phyloP scores from a whole-genome alignment of 371 early-diverging fungal genomes.

The Mucor mucedo region DNA sequence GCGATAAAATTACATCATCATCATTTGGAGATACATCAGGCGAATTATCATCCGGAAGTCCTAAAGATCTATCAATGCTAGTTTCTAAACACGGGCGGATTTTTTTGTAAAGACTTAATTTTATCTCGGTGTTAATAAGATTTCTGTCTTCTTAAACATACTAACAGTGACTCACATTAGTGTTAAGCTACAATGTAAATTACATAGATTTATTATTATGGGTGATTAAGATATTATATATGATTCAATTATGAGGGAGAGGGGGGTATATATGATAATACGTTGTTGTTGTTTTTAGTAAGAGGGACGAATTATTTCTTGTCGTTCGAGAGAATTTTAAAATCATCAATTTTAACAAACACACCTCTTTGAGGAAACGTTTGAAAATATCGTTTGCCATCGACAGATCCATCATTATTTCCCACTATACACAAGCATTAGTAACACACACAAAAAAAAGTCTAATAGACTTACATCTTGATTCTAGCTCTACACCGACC shows the following conservation, averaged over 20 bases:
- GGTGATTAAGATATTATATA: not conserved
- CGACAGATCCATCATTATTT: constrained; percentile 43
- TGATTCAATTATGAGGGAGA: not conserved
- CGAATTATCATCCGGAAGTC: too few relatives aligned
- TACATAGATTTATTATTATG: too few relatives aligned
- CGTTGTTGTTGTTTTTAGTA: not conserved
- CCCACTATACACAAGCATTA: constrained; percentile 28
- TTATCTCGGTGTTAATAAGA: too few relatives aligned
- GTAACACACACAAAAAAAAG: not conserved
- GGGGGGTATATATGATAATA: not conserved
- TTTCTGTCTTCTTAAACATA: too few relatives aligned
- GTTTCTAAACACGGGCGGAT: too few relatives aligned
- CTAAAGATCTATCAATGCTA: too few relatives aligned
- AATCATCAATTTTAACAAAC: constrained; percentile 49
- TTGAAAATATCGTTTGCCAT: constrained; percentile 44
- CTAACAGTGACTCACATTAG: too few relatives aligned
- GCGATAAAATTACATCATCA: too few relatives aligned
- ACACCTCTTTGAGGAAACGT: constrained; percentile 50
- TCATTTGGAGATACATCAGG: too few relatives aligned
- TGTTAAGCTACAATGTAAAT: too few relatives aligned
- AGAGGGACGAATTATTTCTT: constrained; percentile 9
- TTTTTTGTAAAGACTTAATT: too few relatives aligned
- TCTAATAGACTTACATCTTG: constrained; percentile 39
- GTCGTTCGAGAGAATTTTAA: constrained; percentile 25
- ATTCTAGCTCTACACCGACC: constrained; percentile 53